These are phyloP conservation scores for Sarocladium kiliense DNA, from an alignment of 2,329 filamentous ascomycete species.

Conservation along the genomic window DNA sequence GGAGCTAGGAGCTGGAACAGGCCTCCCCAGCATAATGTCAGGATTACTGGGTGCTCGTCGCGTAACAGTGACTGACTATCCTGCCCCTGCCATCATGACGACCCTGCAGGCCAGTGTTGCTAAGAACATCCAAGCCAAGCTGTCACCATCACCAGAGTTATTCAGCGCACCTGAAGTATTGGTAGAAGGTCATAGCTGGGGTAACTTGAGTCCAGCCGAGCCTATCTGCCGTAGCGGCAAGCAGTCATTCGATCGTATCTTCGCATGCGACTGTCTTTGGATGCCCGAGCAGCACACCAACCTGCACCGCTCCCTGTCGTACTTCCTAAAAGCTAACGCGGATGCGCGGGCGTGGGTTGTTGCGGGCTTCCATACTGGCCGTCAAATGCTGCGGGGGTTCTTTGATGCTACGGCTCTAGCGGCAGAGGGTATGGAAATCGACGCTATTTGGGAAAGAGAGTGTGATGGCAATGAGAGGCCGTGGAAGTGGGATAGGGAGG, in stretches of 20 bases:
- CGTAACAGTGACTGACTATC: constrained; percentile 42
- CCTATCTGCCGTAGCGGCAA: constrained; percentile 20
- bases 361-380: constrained; percentile 67
- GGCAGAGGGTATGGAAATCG: constrained; percentile 47
- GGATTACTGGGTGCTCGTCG: constrained; percentile 37
- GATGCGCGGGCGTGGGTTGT: constrained; percentile 55
- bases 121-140: constrained; percentile 37
- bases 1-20: constrained; percentile 65
- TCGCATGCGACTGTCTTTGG: constrained; percentile 72
- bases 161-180: constrained; percentile 22
- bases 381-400: constrained; percentile 60
- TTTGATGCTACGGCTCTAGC: constrained; percentile 45
- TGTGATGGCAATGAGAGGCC: constrained; percentile 56
- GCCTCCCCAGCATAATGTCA: constrained; percentile 45
- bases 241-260: constrained; percentile 52
- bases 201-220: constrained; percentile 35
- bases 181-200: constrained; percentile 62
- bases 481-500: constrained; percentile 59
- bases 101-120: constrained; percentile 56
- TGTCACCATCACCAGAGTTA: constrained; percentile 23
- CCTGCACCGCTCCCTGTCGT: constrained; percentile 55
- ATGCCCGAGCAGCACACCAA: constrained; percentile 67
- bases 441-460: constrained; percentile 65
- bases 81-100: constrained; percentile 47
- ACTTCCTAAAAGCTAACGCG: constrained; percentile 48